Conservation (phyloP, 169 alveolate species). For the Cryptosporidium canis region DNA sequence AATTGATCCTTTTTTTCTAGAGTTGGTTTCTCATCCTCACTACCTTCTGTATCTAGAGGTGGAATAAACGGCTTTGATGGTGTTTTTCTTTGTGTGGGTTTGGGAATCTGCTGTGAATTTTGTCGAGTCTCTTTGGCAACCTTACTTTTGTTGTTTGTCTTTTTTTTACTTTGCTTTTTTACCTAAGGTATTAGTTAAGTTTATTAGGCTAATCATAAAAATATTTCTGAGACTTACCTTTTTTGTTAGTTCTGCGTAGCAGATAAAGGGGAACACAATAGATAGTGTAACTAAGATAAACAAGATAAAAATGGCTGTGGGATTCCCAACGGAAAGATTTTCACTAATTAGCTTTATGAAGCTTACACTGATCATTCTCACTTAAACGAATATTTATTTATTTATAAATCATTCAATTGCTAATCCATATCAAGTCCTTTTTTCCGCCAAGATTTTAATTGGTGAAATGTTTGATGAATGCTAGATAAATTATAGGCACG, state of each 20-base stretch:
- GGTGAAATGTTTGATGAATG: neutral
- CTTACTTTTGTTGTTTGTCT: neutral
- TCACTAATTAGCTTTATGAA: conserved; percentile 8
- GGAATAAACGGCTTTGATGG: conserved; percentile 26
- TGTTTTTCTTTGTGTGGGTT: neutral
- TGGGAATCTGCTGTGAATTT: neutral
- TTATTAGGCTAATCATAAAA: neutral
- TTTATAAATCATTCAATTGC: no score
- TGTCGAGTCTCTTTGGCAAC: neutral
- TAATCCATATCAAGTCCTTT: neutral
- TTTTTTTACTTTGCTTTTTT: conserved; percentile 28
- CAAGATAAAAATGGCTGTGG: conserved; percentile 62
- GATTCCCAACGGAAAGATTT: conserved; percentile 38
- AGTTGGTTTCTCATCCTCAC: conserved; percentile 3
- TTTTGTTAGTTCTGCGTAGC: conserved; percentile 38
- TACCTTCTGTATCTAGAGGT: conserved; percentile 29
- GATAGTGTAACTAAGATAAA: neutral
- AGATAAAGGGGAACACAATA: conserved; percentile 39
- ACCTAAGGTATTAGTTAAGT: neutral
- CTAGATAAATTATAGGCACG: neutral
- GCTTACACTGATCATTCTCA: neutral
- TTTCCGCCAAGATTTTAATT: neutral
- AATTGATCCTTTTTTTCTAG: neutral
- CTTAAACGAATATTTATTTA: no score
- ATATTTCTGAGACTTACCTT: conserved; percentile 28